Evolutionary conservation across 2,329 filamentous ascomycete species (phyloP).

Genomic region (Botrytis byssoidea): DNA sequence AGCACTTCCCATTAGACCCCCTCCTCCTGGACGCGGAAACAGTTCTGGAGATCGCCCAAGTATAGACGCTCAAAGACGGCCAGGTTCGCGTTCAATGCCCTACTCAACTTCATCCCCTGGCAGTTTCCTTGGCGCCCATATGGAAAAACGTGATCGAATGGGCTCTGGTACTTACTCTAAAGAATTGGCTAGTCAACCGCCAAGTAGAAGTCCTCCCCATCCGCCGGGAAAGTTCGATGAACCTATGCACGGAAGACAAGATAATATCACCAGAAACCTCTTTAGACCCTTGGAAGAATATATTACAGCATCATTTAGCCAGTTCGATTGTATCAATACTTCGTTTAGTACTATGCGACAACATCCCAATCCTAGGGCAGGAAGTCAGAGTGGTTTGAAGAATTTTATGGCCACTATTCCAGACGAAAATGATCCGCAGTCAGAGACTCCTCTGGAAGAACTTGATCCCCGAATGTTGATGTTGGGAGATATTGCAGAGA

Average conservation of each 20-base stretch:
- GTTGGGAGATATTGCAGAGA: constrained; percentile 74
- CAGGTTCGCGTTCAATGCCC: constrained; percentile 21
- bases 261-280: constrained; percentile 50
- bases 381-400: constrained; percentile 34
- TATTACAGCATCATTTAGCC: constrained; percentile 65
- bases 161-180: constrained; percentile 13
- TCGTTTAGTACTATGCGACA: constrained; percentile 64
- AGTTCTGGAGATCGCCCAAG: background rate
- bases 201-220: constrained; percentile 14
- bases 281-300: constrained; percentile 80
- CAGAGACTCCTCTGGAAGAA: constrained; percentile 48
- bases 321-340: constrained; percentile 69
- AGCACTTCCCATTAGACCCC: constrained; percentile 18
- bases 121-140: constrained; percentile 27
- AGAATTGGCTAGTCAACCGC: background rate
- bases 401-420: constrained; percentile 29
- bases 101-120: constrained; percentile 35
- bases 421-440: constrained; percentile 38
- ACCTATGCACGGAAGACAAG: constrained; percentile 41
- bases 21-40: constrained; percentile 3
- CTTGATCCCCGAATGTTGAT: constrained; percentile 74
- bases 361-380: constrained; percentile 33
- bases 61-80: background rate
- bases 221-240: constrained; percentile 15
- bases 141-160: constrained; percentile 19